Conservation (phyloP, 495 filamentous ascomycete genomes). For the Letharia columbiana region DNA sequence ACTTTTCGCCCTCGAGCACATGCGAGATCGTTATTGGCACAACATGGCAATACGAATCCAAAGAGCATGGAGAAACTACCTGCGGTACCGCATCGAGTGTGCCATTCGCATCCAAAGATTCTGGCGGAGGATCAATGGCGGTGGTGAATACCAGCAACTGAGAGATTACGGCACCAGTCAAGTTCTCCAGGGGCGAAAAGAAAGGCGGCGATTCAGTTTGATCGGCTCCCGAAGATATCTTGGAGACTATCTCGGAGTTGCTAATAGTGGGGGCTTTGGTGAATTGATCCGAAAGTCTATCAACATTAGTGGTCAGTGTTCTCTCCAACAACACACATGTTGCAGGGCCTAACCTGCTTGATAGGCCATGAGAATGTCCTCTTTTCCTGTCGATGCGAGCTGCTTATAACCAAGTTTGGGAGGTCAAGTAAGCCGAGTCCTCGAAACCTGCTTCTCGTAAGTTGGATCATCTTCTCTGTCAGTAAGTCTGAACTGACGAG, state of each 20-base stretch:
- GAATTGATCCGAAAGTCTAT: slow-evolving; percentile 68
- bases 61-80: slow-evolving; percentile 91
- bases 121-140: slow-evolving; percentile 85
- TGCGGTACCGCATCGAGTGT: slow-evolving; percentile 84
- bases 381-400: slow-evolving; percentile 85
- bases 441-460: slow-evolving; percentile 68
- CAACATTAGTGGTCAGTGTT: slow-evolving; percentile 43
- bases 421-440: slow-evolving; percentile 88
- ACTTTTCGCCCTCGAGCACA: slow-evolving; percentile 90
- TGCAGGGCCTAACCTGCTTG: slow-evolving; percentile 16
- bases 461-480: slow-evolving; percentile 19
- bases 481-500: neutral
- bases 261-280: slow-evolving; percentile 69
- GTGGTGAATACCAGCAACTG: slow-evolving; percentile 75
- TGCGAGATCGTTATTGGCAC: slow-evolving; percentile 97
- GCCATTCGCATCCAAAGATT: slow-evolving; percentile 90
- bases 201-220: slow-evolving; percentile 81
- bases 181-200: slow-evolving; percentile 75
- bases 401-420: slow-evolving; percentile 88
- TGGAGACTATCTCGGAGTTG: slow-evolving; percentile 89
- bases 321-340: slow-evolving; percentile 1
- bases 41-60: slow-evolving; percentile 99
- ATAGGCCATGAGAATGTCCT: slow-evolving; percentile 59
- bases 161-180: slow-evolving; percentile 77
- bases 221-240: slow-evolving; percentile 86